Percentiles rank a stretch among this genome's conserved stretches.
These are phyloP conservation scores for Acorus gramineus DNA, from an alignment of 106 monocot species.

Conservation along the genomic window DNA sequence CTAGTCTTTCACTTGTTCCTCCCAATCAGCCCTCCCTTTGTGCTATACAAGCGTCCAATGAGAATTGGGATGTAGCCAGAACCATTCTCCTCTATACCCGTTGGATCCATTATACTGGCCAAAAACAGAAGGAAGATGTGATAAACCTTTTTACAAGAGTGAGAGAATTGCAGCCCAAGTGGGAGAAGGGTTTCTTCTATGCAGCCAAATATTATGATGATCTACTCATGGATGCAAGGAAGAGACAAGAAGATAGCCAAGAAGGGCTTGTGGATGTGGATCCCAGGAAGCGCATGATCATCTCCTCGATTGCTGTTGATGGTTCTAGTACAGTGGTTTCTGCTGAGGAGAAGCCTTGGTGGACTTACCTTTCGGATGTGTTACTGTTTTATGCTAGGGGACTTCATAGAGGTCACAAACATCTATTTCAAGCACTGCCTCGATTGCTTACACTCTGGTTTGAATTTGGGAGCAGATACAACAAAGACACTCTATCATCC, in stretches of 20 bases:
- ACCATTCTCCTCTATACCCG: constrained; percentile 83
- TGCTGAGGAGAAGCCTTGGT: constrained; percentile 87
- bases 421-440: constrained; percentile 93
- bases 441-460: constrained; percentile 93
- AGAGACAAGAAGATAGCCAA: constrained; percentile 70
- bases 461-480: constrained; percentile 92
- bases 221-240: constrained; percentile 90
- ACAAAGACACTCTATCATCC: constrained; percentile 32
- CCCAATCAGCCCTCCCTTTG: constrained; percentile 50
- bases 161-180: constrained; percentile 85
- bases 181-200: constrained; percentile 98
- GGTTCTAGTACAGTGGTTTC: constrained; percentile 22
- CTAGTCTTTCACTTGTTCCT: constrained; percentile 67
- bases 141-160: constrained; percentile 85
- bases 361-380: constrained; percentile 81
- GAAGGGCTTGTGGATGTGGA: constrained; percentile 6
- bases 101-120: constrained; percentile 97
- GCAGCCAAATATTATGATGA: constrained; percentile 96
- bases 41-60: constrained; percentile 50
- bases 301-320: constrained; percentile 27
- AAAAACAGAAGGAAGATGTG: constrained; percentile 95
- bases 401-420: constrained; percentile 87
- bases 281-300: constrained; percentile 5
- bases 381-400: constrained; percentile 85
- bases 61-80: constrained; percentile 76